Evolutionary conservation across 495 filamentous ascomycete species (phyloP), one percentile per base, ranked within the genome.

Genomic region (Penicillium subrubescens): DNA sequence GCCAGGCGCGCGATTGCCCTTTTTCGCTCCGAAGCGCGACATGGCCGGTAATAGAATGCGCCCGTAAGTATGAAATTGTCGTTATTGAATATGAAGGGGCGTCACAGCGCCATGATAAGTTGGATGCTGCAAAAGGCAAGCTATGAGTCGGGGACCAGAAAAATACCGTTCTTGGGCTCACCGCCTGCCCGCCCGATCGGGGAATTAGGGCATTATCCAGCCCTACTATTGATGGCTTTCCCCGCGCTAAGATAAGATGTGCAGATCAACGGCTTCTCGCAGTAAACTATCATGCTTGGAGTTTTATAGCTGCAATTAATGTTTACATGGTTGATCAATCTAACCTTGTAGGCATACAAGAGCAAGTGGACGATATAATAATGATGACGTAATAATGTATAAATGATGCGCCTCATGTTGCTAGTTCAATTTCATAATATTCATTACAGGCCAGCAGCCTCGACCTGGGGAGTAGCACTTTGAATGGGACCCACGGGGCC

Each of bases 11-110:
- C 74, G 73, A 52, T 70, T 76, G 59, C 74, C 77, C 52, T 79
- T 80, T 46, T 79, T 80, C 8, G 71, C 76, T 55, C 75, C 73
- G 50, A 78, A 77, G 3, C 79, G 79, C 29, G 79, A 81, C 79
- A 81, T 81, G 25, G 21, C 15, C 6, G 12, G 27, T 59, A 61
- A 31, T 2, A 3, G 39, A 29, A 52, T 31, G 15, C 2, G 27
- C 5, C 25, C 48, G 25, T 14, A 44, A 35, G 37, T 29, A 34
- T 53, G 7, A 7, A 21, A 27, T 5, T 25, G 48, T 31, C 25
- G 15, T 56, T 55, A 21, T 53, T 11, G 37, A 2, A 48, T 61
- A 43, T 21, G 1, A 11, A 23, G 10, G 19, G 41, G n/a, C 15
- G 52, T 64, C 58, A 67, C 34, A 43, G 60, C 56, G 62, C 51